Percentiles rank a stretch among this genome's conserved stretches.
Evolutionary conservation across 1,284 basidiomycete genomes (phyloP).

Genomic region (Ceratobasidium papillatum): DNA sequence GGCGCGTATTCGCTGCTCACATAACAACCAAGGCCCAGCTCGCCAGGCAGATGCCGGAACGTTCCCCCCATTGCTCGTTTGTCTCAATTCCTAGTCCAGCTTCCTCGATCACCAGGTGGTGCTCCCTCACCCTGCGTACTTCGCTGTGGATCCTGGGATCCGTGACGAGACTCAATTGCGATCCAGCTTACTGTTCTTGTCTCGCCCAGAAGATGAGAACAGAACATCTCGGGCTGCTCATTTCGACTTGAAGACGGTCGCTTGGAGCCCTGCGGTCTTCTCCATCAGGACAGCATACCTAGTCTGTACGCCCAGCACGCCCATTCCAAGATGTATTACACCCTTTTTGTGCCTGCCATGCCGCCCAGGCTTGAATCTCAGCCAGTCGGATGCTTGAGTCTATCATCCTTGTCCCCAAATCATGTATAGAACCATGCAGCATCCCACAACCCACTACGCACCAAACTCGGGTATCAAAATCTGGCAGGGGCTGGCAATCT

Average conservation of each 20-base stretch:
- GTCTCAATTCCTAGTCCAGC: neutral
- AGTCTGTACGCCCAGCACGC: neutral
- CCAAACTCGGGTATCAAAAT: slow-evolving; percentile 35
- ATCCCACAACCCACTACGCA: slow-evolving; percentile 8
- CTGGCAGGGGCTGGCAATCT: slow-evolving; percentile 35
- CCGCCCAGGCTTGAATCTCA: slow-evolving; percentile 16
- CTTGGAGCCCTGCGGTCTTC: slow-evolving; percentile 7
- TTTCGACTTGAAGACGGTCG: neutral
- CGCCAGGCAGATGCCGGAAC: slow-evolving; percentile 33
- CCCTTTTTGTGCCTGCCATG: neutral
- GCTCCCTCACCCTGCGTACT: neutral
- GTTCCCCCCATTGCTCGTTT: slow-evolving; percentile 25
- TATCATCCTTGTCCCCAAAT: neutral
- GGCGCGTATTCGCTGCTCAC: slow-evolving; percentile 18
- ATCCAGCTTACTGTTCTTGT: neutral
- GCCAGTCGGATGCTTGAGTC: slow-evolving; percentile 20
- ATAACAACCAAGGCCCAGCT: neutral
- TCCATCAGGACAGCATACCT: neutral
- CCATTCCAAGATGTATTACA: slow-evolving; percentile 8
- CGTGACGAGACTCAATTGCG: slow-evolving; percentile 16
- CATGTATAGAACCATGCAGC: neutral
- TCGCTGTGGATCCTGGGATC: neutral
- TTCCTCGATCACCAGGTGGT: slow-evolving; percentile 22
- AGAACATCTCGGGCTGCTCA: neutral
- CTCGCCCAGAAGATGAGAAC: slow-evolving; percentile 20